Evolutionary conservation across 2,329 filamentous ascomycete species (phyloP), one percentile per base, ranked within the genome.

Genomic region (Stagonosporopsis cucurbitacearum): DNA sequence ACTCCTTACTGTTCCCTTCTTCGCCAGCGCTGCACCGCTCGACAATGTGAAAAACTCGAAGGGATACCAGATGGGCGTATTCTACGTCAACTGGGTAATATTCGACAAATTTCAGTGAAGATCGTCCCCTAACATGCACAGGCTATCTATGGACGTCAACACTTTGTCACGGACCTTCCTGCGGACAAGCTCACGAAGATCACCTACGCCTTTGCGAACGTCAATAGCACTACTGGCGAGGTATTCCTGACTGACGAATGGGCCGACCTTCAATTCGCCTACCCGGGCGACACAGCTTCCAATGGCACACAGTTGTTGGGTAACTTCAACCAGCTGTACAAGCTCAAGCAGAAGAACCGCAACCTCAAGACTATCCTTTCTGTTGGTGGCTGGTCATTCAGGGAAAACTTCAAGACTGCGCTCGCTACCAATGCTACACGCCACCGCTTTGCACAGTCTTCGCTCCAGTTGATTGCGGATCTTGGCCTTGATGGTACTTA

Each of bases 191-290:
- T 97, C 44, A 97, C 93, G 0, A 94, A 97, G 70, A 77, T 97
- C 12, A 85, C 96, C 20, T 97, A 96, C 67, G 84, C 92, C 15
- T 97, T 97, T 77, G 93, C 92, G 71, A 96, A 96, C 72, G 84
- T 97, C 47, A 84, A 86, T 4, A 90, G 94, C 8, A 85, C 82
- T 4, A 86, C 83, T 22, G 93, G 93, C 47, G 91, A 96, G 76
- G 92, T 75, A 43, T 51, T 62, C 28, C 60, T 70, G 35, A 57
- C 59, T 1, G 67, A 70, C 26, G 55, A 58, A 35, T 70, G 62
- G 62, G 57, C 67, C 2, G 67, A 70, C 39, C 66, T 79, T 2
- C 79, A 91, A 55, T 90, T 88, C 70, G 85, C 85, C 64, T 93
- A 90, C 65, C 75, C 84, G 0, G 78, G 75, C 12, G 90, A 93